phyloP scores from a whole-genome alignment of 257 asterid genomes.

The Nyctanthes arbortristis region DNA sequence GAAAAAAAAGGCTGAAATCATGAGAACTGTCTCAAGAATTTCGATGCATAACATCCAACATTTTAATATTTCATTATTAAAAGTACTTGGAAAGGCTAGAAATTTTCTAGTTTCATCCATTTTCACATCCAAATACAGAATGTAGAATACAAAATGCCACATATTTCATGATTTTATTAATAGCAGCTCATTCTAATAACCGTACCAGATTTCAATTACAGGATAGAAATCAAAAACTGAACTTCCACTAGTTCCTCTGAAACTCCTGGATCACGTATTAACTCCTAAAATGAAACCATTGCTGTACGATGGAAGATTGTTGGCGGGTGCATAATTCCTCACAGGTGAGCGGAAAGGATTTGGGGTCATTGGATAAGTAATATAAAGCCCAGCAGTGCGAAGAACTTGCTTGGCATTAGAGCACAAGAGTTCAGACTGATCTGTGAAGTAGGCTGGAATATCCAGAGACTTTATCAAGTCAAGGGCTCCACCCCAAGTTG shows the following conservation, averaged over 20 bases:
- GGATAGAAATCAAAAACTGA: too few relatives aligned
- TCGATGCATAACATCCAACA: not conserved
- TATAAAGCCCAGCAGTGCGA: constrained; percentile 26
- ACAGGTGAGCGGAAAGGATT: constrained; percentile 45
- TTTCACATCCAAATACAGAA: not conserved
- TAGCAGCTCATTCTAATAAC: not conserved
- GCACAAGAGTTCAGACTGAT: constrained; percentile 33
- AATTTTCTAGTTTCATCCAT: too few relatives aligned
- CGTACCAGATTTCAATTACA: not conserved
- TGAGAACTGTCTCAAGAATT: not conserved
- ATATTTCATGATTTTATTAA: too few relatives aligned
- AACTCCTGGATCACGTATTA: constrained; percentile 25
- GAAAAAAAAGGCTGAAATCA: too few relatives aligned
- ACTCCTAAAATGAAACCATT: constrained; percentile 39
- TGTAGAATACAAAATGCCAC: not conserved
- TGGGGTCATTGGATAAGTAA: constrained; percentile 38
- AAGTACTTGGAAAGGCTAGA: not conserved
- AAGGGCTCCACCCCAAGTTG: constrained; percentile 34
- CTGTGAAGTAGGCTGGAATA: constrained; percentile 32
- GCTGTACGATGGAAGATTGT: constrained; percentile 35
- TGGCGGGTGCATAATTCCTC: constrained; percentile 29
- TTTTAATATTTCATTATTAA: not conserved
- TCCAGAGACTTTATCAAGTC: constrained; percentile 29
- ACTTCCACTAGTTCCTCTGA: not conserved
- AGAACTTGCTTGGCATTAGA: constrained; percentile 29